Conservation (phyloP, 1,139 yeast genomes). For the Candida labiduridarum region DNA sequence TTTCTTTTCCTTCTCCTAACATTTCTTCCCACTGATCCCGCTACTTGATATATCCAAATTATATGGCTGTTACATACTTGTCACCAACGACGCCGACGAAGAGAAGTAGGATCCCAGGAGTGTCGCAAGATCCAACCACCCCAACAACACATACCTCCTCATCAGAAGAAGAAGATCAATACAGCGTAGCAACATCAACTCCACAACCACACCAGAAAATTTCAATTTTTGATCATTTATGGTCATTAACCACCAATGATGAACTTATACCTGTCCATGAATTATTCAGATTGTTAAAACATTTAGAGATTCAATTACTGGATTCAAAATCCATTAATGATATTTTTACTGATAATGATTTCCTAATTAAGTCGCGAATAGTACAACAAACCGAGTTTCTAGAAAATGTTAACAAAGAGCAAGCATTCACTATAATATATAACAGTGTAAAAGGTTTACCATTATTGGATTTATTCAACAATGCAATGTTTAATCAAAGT, state of each 20-base stretch:
- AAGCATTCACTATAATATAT: conserved; percentile 11
- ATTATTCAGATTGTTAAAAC: conserved; percentile 8
- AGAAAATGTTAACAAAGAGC: conserved; percentile 8
- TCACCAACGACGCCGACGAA: no score
- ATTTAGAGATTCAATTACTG: conserved; percentile 8
- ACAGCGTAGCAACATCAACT: background rate
- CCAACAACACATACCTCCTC: no score
- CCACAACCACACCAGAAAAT: conserved; percentile 5
- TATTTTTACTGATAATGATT: conserved; percentile 2
- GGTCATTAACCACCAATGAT: conserved; percentile 9
- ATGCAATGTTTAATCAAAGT: background rate
- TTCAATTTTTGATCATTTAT: conserved; percentile 9
- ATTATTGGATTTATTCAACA: background rate
- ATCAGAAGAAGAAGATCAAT: no score
- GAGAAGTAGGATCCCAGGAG: no score
- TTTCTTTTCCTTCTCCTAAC: no score
- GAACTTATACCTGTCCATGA: background rate
- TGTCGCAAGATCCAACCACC: no score
- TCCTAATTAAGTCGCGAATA: conserved; percentile 6
- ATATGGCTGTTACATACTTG: no score
- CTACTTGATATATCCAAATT: no score
- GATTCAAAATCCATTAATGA: background rate
- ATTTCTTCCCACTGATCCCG: no score
- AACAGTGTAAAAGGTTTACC: conserved; percentile 8
- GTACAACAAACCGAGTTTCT: conserved; percentile 5